Conservation (phyloP, 2,329 filamentous ascomycete genomes). For the Chaetomiaceae sp. region DNA sequence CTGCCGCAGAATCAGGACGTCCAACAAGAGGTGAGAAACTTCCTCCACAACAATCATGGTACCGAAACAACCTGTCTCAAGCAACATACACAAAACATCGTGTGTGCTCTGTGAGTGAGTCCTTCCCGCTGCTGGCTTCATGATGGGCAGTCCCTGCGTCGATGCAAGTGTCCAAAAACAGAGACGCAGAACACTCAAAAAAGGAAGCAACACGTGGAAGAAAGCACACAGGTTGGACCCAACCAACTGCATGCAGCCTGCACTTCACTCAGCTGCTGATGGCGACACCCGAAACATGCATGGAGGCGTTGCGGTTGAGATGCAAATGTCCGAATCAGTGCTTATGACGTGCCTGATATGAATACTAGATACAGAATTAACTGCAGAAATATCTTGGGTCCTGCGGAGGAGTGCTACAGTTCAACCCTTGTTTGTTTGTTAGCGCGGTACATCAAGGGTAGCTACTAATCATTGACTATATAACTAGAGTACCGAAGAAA, state of each 20-base stretch:
- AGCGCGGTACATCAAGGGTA: too few relatives aligned
- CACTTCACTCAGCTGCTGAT: too few relatives aligned
- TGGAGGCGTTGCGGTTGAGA: background rate
- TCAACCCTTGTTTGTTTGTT: background rate
- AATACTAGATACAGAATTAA: background rate
- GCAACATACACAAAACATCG: too few relatives aligned
- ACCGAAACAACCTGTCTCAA: too few relatives aligned
- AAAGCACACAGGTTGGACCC: background rate
- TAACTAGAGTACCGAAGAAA: too few relatives aligned
- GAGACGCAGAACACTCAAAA: background rate
- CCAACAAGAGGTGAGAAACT: too few relatives aligned
- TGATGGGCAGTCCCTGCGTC: too few relatives aligned
- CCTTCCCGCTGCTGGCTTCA: background rate
- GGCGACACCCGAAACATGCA: constrained; percentile 11
- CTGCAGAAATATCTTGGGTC: background rate
- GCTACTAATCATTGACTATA: too few relatives aligned
- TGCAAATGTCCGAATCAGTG: constrained; percentile 3
- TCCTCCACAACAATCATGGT: too few relatives aligned
- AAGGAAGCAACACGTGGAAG: background rate
- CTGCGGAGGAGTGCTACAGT: background rate
- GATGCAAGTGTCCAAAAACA: background rate
- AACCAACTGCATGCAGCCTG: too few relatives aligned
- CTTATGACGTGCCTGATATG: background rate
- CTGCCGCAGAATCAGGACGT: too few relatives aligned
- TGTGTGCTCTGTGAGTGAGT: too few relatives aligned